Base-by-base conservation (phyloP, 345 rosid species). In the Euclidium syriacum region DNA sequence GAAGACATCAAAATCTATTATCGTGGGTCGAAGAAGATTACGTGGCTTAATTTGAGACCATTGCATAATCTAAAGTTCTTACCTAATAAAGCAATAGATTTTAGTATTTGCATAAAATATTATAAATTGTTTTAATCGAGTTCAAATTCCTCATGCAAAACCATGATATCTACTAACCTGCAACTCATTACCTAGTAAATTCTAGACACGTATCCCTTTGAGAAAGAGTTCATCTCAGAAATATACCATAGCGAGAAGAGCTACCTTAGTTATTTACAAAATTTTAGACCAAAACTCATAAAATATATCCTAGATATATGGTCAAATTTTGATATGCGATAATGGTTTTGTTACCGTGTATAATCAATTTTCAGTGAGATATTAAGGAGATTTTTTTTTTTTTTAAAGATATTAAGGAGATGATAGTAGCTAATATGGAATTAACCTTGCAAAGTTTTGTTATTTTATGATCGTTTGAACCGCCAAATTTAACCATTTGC, bases 21-120 rank as follows among this genome's bases (percentile, higher is more conserved):
- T 2, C 33, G 24, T 56, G 16, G 34, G 24, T 56, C 23, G 22
- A 25, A 24, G 6, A 39, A 38, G 14, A 29, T 10, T 46, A 66
- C 71, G 64, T 66, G 57, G 48, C 64, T 15, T n/a, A 4, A 46
- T 66, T 36, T 54, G 6, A 11, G 15, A 36, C 33, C 6, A 10
- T 56, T 46, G 6, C 39, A 56, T 46, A 35, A 55, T 56, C 32
- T 48, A 35, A 65, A 26, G 25, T 55, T 66, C 56, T 56, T 66
- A 65, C 48, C 63, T 66, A 46, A 55, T 55, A 65, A 54, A 54
- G 54, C 16, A 44, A 35, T 25, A 34, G 1, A 23, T 33, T 54
- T 55, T 34, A 6, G 24, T 15, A 53, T 29, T 24, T 12, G 17
- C 39, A 38, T 49, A 24, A 17, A 34, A 2, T 27, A 62, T 3